Evolutionary conservation across 352 stramenopile species (phyloP).

Genomic region (Globisporangium parvum): DNA sequence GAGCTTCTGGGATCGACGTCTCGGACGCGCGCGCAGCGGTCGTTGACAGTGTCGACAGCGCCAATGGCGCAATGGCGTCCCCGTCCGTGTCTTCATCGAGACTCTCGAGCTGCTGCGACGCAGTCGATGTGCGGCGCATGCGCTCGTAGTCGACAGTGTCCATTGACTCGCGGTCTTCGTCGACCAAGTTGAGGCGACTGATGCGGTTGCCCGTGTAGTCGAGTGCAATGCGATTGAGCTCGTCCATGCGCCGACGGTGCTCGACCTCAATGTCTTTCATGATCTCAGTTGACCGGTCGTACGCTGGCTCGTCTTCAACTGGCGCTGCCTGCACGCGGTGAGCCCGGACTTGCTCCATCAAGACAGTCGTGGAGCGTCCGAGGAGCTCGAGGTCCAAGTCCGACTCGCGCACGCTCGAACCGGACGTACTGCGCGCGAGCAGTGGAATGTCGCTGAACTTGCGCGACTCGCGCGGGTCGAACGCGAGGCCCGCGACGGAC

Average conservation of each 20-base stretch:
- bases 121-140: slow-evolving; percentile 10
- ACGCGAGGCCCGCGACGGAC: not conserved
- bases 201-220: slow-evolving; percentile 38
- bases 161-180: slow-evolving; percentile 33
- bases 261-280: slow-evolving; percentile 42
- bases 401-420: slow-evolving; percentile 20
- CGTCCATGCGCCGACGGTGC: slow-evolving; percentile 53
- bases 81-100: slow-evolving; percentile 2
- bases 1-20: not conserved
- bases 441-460: slow-evolving; percentile 16
- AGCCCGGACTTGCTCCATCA: slow-evolving; percentile 34
- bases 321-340: slow-evolving; percentile 20
- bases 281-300: slow-evolving; percentile 33
- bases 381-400: slow-evolving; percentile 42
- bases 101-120: slow-evolving; percentile 7
- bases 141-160: slow-evolving; percentile 35
- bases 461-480: slow-evolving; percentile 10
- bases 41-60: not conserved
- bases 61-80: not conserved
- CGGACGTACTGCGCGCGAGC: slow-evolving; percentile 5
- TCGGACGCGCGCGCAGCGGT: slow-evolving; percentile 4
- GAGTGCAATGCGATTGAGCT: slow-evolving; percentile 45
- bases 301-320: slow-evolving; percentile 5
- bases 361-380: slow-evolving; percentile 28
- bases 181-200: slow-evolving; percentile 29